Evolutionary conservation across 306 rosid genomes (phyloP), one percentile per base, ranked within the genome.

Genomic region (Cucurbita maxima): DNA sequence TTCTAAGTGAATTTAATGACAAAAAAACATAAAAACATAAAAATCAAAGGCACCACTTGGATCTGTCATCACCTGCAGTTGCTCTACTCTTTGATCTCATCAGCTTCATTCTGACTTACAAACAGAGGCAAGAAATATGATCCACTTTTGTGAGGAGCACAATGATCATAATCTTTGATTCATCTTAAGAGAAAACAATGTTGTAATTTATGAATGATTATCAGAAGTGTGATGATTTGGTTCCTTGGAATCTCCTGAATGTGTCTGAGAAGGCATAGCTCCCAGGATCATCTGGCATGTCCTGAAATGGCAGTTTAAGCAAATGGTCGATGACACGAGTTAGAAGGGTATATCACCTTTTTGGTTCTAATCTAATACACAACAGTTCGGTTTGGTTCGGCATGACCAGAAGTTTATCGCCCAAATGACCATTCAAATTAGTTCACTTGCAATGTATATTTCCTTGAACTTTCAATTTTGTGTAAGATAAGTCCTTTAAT

Each of bases 301-400:
- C 87, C 96, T 92, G 94, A 75, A 85, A 89, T 14, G 73, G 73
- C 41, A 60, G 59, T 44, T 71, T 37, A 37, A 37, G 58, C 61
- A 50, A 50, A 61, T 40, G 2, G 3, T 30, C 3, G 34, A 0
- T 2, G 34, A 30, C 3, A 8, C n/a, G 38, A 7, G 52, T 54
- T 5, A 25, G 3, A 10, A 16, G 44, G 72, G 3, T 3, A 30
- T 10, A 45, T 1, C 2, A 5, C 22, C 43, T 66, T 47, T 48
- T 48, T 4, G 6, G 58, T 69, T 48, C 73, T 10, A 11, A 66
- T 66, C 16, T 8, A 15, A 18, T 10, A 6, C 5, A 6, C 22
- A 44, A 43, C 37, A 30, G 25, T 25, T 25, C 3, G 34, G 34
- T 30, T 30, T 30, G 8, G 6, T 38, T 12, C 13, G 73, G 55